Conservation (phyloP, 2,329 filamentous ascomycete genomes). For the Ascomycota sp. region DNA sequence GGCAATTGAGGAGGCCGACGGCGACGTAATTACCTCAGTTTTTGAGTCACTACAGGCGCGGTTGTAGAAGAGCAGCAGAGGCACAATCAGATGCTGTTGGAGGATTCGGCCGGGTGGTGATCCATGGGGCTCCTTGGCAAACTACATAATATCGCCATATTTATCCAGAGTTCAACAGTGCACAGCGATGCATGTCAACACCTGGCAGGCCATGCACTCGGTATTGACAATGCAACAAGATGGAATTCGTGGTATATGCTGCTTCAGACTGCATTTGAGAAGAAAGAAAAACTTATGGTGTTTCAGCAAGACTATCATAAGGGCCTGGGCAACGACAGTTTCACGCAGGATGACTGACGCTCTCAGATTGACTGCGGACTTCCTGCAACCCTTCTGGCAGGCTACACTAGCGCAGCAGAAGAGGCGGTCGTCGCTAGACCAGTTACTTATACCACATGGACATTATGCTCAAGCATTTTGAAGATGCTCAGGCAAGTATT, state of each 20-base stretch:
- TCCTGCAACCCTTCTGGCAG: slow-evolving; percentile 1
- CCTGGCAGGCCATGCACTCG: slow-evolving; percentile 1
- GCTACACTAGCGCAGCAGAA: slow-evolving; percentile 1
- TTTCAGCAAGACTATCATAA: slow-evolving; percentile 1
- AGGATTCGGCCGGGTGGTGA: slow-evolving; percentile 1
- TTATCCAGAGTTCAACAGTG: slow-evolving; percentile 1
- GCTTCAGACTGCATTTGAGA: slow-evolving; percentile 1
- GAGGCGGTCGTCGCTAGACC: neutral
- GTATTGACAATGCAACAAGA: slow-evolving; percentile 1
- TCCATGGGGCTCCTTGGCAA: slow-evolving; percentile 1
- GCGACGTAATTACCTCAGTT: neutral
- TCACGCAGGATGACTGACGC: slow-evolving; percentile 2
- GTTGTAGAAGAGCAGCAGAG: slow-evolving; percentile 1
- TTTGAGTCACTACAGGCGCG: slow-evolving; percentile 1
- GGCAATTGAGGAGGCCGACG: slow-evolving; percentile 1
- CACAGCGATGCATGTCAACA: slow-evolving; percentile 1
- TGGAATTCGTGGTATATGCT: slow-evolving; percentile 2
- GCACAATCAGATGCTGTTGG: neutral
- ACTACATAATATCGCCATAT: slow-evolving; percentile 1
- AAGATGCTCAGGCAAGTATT: slow-evolving; percentile 1
- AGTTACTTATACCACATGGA: neutral
- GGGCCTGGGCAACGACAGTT: slow-evolving; percentile 1
- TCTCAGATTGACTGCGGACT: slow-evolving; percentile 1
- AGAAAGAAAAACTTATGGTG: slow-evolving; percentile 1
- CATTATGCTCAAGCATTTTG: neutral